Percentiles rank a stretch among this genome's conserved stretches.
Evolutionary conservation across 306 rosid genomes (phyloP).

Genomic region (Parietaria judaica): DNA sequence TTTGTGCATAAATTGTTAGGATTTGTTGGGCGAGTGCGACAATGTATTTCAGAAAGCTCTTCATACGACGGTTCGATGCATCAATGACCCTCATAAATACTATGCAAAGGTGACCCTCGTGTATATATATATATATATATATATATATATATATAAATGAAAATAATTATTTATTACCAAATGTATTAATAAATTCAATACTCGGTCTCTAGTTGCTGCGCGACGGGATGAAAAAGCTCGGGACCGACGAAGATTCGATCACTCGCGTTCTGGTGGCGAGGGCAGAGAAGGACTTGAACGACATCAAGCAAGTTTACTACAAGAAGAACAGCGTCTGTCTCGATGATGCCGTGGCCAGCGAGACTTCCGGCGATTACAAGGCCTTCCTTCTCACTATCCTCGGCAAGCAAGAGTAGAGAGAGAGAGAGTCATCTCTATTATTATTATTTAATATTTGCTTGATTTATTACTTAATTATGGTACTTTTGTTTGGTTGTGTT

Average conservation of each 20-base stretch:
- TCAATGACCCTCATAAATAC: slow-evolving; percentile 54
- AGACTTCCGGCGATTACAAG: slow-evolving; percentile 62
- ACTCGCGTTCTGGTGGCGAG: slow-evolving; percentile 68
- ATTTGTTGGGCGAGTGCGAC: slow-evolving; percentile 36
- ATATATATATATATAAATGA: no score
- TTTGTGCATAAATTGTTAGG: slow-evolving; percentile 17
- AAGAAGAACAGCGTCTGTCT: slow-evolving; percentile 70
- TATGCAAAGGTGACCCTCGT: slow-evolving; percentile 49
- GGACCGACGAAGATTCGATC: slow-evolving; percentile 68
- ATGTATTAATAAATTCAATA: background rate
- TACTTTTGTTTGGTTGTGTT: no score
- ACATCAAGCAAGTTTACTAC: slow-evolving; percentile 55
- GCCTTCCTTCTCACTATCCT: slow-evolving; percentile 57
- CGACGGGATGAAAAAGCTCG: slow-evolving; percentile 42
- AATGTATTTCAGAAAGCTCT: slow-evolving; percentile 44
- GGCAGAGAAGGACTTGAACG: slow-evolving; percentile 72
- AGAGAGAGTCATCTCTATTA: background rate
- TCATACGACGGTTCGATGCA: slow-evolving; percentile 43
- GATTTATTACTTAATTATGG: background rate
- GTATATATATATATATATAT: no score
- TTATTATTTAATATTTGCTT: background rate
- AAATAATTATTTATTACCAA: no score
- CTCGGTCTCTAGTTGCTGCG: slow-evolving; percentile 37
- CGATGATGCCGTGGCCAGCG: slow-evolving; percentile 61
- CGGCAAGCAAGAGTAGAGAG: slow-evolving; percentile 37